Conservation (phyloP, 768 basidiomycete genomes). For the Tylopilus sp. region DNA sequence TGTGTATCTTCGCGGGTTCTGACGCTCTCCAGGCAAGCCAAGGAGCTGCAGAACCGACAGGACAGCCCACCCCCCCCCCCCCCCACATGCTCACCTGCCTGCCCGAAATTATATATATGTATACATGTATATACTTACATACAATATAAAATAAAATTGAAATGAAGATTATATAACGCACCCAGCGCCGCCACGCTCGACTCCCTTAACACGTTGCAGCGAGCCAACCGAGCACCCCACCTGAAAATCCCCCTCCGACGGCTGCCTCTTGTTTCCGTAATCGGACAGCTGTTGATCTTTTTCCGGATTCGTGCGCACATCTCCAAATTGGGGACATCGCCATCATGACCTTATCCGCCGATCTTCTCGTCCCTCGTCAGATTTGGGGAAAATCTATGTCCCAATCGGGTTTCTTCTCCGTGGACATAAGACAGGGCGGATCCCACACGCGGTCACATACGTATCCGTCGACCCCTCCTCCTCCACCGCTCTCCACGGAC, state of each 20-base stretch:
- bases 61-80: too few relatives aligned
- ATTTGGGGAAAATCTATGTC: slow-evolving; percentile 26
- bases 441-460: slow-evolving; percentile 13
- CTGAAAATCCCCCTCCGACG: slow-evolving; percentile 7
- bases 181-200: too few relatives aligned
- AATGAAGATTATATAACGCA: background rate
- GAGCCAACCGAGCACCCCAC: background rate
- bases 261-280: slow-evolving; percentile 14
- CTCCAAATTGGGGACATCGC: slow-evolving; percentile 7
- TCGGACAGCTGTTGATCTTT: slow-evolving; percentile 31
- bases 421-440: slow-evolving; percentile 29
- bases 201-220: background rate
- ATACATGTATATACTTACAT: too few relatives aligned
- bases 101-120: too few relatives aligned
- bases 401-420: slow-evolving; percentile 20
- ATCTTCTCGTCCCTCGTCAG: slow-evolving; percentile 29
- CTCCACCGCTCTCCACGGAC: slow-evolving; percentile 23
- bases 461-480: background rate
- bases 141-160: too few relatives aligned
- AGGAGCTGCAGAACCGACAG: background rate
- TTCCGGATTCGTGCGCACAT: slow-evolving; percentile 9
- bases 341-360: slow-evolving; percentile 35
- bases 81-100: too few relatives aligned
- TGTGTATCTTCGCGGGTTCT: slow-evolving; percentile 19
- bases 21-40: background rate